Percentiles rank a stretch among this genome's conserved stretches.
These are phyloP conservation scores for Coniella lustricola DNA, from an alignment of 2,329 filamentous ascomycete species.

Conservation along the genomic window DNA sequence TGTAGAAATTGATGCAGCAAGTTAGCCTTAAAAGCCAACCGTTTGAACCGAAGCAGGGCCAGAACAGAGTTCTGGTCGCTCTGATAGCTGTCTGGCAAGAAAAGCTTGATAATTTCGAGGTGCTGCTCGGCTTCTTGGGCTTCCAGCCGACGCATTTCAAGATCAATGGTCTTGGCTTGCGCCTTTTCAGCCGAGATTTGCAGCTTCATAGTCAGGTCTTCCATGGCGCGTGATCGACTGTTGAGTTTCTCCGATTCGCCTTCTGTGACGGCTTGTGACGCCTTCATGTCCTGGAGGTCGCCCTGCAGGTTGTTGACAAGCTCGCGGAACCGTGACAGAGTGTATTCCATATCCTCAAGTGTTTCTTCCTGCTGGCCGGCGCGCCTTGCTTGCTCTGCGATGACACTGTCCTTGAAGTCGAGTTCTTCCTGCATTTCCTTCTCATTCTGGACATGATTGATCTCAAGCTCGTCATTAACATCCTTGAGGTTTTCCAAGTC, in stretches of 20 bases:
- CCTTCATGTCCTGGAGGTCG: slow-evolving; percentile 85
- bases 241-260: slow-evolving; percentile 87
- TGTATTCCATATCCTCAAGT: slow-evolving; percentile 85
- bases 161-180: slow-evolving; percentile 87
- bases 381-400: slow-evolving; percentile 72
- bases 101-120: slow-evolving; percentile 79
- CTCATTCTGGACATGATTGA: slow-evolving; percentile 86
- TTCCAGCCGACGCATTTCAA: slow-evolving; percentile 79
- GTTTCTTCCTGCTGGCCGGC: slow-evolving; percentile 69
- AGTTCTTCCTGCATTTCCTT: slow-evolving; percentile 93
- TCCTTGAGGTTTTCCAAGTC: slow-evolving; percentile 87
- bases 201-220: slow-evolving; percentile 92
- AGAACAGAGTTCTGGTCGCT: slow-evolving; percentile 79
- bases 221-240: slow-evolving; percentile 83
- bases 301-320: slow-evolving; percentile 78
- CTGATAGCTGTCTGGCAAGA: slow-evolving; percentile 78
- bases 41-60: slow-evolving; percentile 79
- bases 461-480: slow-evolving; percentile 88
- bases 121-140: slow-evolving; percentile 86
- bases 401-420: slow-evolving; percentile 77
- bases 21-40: slow-evolving; percentile 80
- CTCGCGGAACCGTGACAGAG: slow-evolving; percentile 79
- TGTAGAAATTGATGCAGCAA: slow-evolving; percentile 72
- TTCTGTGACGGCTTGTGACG: slow-evolving; percentile 87
- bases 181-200: slow-evolving; percentile 86